Evolutionary conservation across 805 yeast genomes (phyloP).

Genomic region (Debaryomyces prosopidis): DNA sequence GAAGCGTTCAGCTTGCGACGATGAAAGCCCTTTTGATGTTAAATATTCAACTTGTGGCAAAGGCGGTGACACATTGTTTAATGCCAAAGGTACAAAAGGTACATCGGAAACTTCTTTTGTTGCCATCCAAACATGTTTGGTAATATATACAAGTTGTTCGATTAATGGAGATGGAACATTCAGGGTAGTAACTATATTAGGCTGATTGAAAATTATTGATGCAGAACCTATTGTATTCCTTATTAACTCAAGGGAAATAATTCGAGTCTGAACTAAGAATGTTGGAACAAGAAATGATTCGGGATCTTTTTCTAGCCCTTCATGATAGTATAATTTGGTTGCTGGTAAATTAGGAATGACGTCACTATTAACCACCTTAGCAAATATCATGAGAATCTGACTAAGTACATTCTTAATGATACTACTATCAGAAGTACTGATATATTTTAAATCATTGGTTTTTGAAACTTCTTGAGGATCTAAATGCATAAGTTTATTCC

Average conservation of each 20-base stretch:
- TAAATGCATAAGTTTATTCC: constrained; percentile 14
- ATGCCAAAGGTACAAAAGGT: constrained; percentile 34
- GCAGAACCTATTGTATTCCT: constrained; percentile 26
- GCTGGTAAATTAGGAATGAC: constrained; percentile 37
- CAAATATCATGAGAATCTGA: constrained; percentile 44
- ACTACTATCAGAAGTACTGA: constrained; percentile 35
- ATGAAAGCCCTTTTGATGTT: constrained; percentile 21
- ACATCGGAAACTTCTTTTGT: constrained; percentile 35
- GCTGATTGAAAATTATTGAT: not conserved
- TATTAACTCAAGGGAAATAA: constrained; percentile 41
- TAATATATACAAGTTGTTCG: constrained; percentile 46
- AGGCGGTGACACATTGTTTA: constrained; percentile 42
- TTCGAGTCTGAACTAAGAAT: constrained; percentile 41
- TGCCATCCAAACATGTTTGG: constrained; percentile 41
- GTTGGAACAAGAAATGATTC: constrained; percentile 20
- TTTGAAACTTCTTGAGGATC: constrained; percentile 15
- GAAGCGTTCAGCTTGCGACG: constrained; percentile 25
- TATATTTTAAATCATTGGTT: constrained; percentile 30
- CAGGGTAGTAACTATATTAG: constrained; percentile 14
- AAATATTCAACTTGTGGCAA: constrained; percentile 26
- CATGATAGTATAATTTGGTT: constrained; percentile 28
- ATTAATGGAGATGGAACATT: constrained; percentile 40
- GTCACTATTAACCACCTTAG: constrained; percentile 43
- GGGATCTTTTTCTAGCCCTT: constrained; percentile 16
- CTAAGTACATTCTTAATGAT: constrained; percentile 43